phyloP scores from a whole-genome alignment of 75 land plant genomes.

The Picea sitchensis region DNA sequence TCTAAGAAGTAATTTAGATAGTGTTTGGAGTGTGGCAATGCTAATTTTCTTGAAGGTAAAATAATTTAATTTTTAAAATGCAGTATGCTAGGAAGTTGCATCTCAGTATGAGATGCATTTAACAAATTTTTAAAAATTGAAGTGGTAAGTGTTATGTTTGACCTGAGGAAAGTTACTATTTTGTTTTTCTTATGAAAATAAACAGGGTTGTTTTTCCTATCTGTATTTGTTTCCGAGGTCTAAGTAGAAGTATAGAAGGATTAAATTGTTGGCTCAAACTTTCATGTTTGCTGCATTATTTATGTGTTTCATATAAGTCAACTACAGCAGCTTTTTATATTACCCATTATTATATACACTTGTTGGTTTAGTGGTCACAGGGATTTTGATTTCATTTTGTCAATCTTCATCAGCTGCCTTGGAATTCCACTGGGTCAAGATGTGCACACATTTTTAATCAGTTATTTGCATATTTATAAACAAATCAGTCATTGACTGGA shows the following conservation, averaged over 20 bases:
- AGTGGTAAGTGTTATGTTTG: no score
- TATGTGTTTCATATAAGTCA: background rate
- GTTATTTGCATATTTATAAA: background rate
- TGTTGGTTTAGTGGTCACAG: background rate
- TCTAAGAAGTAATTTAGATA: background rate
- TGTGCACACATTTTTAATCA: background rate
- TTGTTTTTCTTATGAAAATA: conserved; percentile 2
- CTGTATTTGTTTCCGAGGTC: background rate
- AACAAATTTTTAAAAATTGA: no score
- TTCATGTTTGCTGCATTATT: background rate
- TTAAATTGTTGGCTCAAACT: background rate
- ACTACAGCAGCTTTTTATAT: background rate
- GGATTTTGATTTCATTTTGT: background rate
- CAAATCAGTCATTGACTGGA: background rate
- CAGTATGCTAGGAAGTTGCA: background rate
- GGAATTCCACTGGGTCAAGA: background rate
- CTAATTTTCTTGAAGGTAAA: background rate
- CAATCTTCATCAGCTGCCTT: background rate
- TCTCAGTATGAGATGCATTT: background rate
- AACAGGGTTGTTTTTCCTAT: background rate
- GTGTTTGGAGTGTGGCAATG: background rate
- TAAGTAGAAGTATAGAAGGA: background rate
- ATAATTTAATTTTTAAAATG: background rate
- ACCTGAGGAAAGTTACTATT: background rate
- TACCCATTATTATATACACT: background rate